phyloP scores from a whole-genome alignment of 2,329 filamentous ascomycete species.

The Claviceps cyperi region DNA sequence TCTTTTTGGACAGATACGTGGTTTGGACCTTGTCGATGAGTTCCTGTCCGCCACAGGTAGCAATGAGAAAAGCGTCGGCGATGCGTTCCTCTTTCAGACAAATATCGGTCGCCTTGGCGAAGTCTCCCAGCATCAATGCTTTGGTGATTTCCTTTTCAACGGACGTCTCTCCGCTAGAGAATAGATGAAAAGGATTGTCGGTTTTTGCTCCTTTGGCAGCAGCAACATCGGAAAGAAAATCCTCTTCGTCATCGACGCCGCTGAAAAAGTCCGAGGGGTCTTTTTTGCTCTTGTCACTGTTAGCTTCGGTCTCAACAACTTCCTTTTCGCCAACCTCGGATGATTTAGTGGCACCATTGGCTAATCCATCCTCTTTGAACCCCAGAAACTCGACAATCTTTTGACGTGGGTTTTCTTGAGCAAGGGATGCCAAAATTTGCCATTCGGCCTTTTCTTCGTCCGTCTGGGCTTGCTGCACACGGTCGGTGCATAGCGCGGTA shows the following conservation, averaged over 20 bases:
- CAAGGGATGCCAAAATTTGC: slow-evolving; percentile 82
- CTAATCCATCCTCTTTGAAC: slow-evolving; percentile 50
- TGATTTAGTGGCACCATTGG: slow-evolving; percentile 31
- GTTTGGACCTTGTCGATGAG: slow-evolving; percentile 89
- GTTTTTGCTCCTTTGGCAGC: slow-evolving; percentile 86
- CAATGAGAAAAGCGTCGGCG: slow-evolving; percentile 95
- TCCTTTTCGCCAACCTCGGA: slow-evolving; percentile 12
- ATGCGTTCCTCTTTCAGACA: slow-evolving; percentile 80
- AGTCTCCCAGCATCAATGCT: slow-evolving; percentile 78
- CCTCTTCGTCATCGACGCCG: slow-evolving; percentile 48
- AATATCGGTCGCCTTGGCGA: slow-evolving; percentile 76
- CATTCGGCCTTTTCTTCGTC: slow-evolving; percentile 94
- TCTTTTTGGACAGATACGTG: slow-evolving; percentile 74
- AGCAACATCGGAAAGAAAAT: slow-evolving; percentile 72
- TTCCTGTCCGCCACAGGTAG: slow-evolving; percentile 87
- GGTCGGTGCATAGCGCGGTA: slow-evolving; percentile 61
- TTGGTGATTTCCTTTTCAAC: slow-evolving; percentile 79
- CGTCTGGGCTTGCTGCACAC: slow-evolving; percentile 58
- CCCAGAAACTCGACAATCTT: slow-evolving; percentile 81
- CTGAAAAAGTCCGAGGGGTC: slow-evolving; percentile 72
- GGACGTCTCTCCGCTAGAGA: slow-evolving; percentile 67
- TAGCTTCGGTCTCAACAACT: slow-evolving; percentile 17
- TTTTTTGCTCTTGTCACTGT: slow-evolving; percentile 34
- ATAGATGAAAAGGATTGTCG: slow-evolving; percentile 85
- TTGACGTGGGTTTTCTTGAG: slow-evolving; percentile 71